Conservation (phyloP, 768 basidiomycete genomes). For the Calocybe cyanea region DNA sequence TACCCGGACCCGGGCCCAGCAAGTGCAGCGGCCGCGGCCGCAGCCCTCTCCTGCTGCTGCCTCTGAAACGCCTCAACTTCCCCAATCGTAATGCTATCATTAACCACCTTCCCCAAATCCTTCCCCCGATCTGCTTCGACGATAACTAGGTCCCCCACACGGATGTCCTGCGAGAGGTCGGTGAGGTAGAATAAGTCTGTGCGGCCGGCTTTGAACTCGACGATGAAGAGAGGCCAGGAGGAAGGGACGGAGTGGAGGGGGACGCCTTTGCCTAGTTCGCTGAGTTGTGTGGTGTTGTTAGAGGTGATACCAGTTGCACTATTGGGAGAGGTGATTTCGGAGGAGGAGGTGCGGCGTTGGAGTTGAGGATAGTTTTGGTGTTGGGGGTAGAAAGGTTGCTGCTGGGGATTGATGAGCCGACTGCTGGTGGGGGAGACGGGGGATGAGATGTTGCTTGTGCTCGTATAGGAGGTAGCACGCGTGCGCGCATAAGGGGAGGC, state of each 20-base stretch:
- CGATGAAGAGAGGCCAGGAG: slow-evolving; percentile 89
- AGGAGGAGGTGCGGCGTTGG: not conserved
- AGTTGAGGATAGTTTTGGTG: not conserved
- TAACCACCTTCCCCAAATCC: slow-evolving; percentile 89
- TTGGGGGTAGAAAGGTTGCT: slow-evolving; percentile 41
- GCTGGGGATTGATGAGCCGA: slow-evolving; percentile 41
- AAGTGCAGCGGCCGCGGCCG: not conserved
- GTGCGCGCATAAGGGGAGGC: slow-evolving; percentile 38
- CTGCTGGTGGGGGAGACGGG: slow-evolving; percentile 52
- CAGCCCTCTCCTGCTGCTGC: slow-evolving; percentile 60
- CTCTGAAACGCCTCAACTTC: slow-evolving; percentile 92
- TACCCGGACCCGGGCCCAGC: no score
- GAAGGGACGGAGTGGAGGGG: slow-evolving; percentile 80
- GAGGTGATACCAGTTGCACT: no score
- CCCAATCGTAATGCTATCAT: slow-evolving; percentile 83
- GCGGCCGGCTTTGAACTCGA: slow-evolving; percentile 96
- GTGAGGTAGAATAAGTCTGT: slow-evolving; percentile 93
- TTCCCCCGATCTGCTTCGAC: slow-evolving; percentile 96
- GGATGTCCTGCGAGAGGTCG: slow-evolving; percentile 57
- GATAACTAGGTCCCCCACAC: slow-evolving; percentile 88
- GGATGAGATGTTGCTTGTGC: slow-evolving; percentile 35
- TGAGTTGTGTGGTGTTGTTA: slow-evolving; percentile 24
- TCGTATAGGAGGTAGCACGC: slow-evolving; percentile 38
- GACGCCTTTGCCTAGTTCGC: slow-evolving; percentile 85
- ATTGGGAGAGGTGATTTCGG: no score